These are phyloP conservation scores for Aspergillus fischeri DNA, from an alignment of 2,329 filamentous ascomycete species.

Conservation along the genomic window DNA sequence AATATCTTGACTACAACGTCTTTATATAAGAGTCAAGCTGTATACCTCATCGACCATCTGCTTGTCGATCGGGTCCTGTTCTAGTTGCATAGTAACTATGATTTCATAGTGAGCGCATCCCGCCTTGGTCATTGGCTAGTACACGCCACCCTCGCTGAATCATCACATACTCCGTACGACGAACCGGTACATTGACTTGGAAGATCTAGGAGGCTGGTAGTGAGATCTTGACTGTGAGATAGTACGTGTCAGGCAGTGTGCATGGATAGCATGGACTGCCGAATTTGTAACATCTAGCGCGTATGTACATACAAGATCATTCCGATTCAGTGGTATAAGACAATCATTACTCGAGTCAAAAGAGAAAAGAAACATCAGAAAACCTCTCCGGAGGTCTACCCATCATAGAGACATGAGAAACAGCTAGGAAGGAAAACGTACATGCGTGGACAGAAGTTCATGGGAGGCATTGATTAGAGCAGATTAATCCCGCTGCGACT, in stretches of 20 bases:
- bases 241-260: neutral
- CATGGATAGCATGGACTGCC: neutral
- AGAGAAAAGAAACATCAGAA: neutral
- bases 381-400: neutral
- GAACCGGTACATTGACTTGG: neutral
- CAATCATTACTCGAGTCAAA: neutral
- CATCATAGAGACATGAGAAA: neutral
- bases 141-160: neutral
- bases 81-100: neutral
- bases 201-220: neutral
- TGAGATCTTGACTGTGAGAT: neutral
- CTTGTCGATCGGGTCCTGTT: neutral
- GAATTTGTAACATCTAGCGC: neutral
- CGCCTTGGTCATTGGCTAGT: neutral
- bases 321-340: neutral
- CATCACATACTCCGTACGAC: neutral
- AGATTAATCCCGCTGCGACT: conserved; percentile 15
- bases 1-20: neutral
- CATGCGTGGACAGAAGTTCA: neutral
- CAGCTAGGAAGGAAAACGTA: neutral
- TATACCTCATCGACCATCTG: neutral
- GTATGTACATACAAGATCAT: neutral
- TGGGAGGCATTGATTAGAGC: neutral
- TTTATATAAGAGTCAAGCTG: neutral
- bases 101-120: neutral